A percentile compares a stretch with the other conserved stretches of the same genome.
phyloP scores from a whole-genome alignment of 1,284 basidiomycete species.

The Sphagnurus paluster region DNA sequence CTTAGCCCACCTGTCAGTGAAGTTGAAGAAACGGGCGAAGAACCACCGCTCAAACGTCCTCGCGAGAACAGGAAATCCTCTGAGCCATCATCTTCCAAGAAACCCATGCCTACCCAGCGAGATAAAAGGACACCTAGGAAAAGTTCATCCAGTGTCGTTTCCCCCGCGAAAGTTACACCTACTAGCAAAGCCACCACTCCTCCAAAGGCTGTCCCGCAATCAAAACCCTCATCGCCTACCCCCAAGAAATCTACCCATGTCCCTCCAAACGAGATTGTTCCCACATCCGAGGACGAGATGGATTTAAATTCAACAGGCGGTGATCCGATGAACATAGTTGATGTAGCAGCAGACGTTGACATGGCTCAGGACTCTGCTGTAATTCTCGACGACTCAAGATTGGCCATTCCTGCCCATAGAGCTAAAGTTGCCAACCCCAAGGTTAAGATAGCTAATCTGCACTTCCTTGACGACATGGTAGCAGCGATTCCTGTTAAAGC shows the following conservation, averaged over 20 bases:
- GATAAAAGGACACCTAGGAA: not conserved
- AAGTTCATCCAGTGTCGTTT: not conserved
- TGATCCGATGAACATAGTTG: not conserved
- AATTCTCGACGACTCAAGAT: not conserved
- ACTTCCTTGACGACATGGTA: conserved; percentile 29
- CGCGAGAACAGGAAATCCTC: conserved; percentile 14
- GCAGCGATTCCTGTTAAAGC: conserved; percentile 49
- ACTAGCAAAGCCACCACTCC: not conserved
- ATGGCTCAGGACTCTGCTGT: conserved; percentile 2
- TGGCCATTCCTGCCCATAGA: conserved; percentile 42
- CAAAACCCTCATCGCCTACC: conserved; percentile 4
- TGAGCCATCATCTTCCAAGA: not conserved
- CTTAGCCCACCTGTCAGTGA: conserved; percentile 11
- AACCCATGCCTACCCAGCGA: conserved; percentile 1
- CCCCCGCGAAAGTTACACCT: not conserved
- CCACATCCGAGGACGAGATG: conserved; percentile 40
- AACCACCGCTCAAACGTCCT: conserved; percentile 25
- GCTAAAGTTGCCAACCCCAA: conserved; percentile 49
- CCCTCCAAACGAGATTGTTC: conserved; percentile 31
- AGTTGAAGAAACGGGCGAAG: conserved; percentile 11
- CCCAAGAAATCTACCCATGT: conserved; percentile 23
- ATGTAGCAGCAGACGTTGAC: not conserved
- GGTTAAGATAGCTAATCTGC: conserved; percentile 48
- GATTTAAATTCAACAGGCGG: too few species aligned
- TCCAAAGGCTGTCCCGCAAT: conserved; percentile 4